Conservation (phyloP, 805 yeast genomes). For the Wickerhamomyces hampshirensis region DNA sequence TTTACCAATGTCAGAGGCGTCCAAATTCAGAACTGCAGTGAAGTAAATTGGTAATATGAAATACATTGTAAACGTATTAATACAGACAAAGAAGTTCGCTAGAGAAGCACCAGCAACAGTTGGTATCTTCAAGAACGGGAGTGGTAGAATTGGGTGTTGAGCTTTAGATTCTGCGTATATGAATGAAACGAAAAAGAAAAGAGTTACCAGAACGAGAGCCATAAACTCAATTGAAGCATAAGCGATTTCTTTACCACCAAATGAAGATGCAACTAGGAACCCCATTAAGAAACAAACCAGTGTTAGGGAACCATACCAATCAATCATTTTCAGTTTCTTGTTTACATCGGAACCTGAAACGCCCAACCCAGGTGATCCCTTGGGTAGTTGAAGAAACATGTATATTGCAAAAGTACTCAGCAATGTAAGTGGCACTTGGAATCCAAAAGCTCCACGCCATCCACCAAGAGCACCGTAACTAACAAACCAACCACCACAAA, state of each 20-base stretch:
- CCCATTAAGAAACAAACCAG: slow-evolving; percentile 41
- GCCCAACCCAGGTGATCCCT: slow-evolving; percentile 51
- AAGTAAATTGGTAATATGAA: slow-evolving; percentile 62
- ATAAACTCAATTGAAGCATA: slow-evolving; percentile 30
- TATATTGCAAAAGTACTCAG: slow-evolving; percentile 37
- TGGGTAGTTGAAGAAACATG: slow-evolving; percentile 36
- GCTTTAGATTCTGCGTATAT: slow-evolving; percentile 38
- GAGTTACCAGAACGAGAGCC: slow-evolving; percentile 30
- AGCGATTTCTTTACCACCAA: slow-evolving; percentile 46
- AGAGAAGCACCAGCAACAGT: slow-evolving; percentile 62
- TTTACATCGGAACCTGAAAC: slow-evolving; percentile 34
- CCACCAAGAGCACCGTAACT: slow-evolving; percentile 39
- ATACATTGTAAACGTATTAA: slow-evolving; percentile 36
- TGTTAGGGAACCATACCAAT: slow-evolving; percentile 45
- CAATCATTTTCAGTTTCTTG: slow-evolving; percentile 50
- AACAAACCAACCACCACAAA: slow-evolving; percentile 50
- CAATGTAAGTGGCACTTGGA: slow-evolving; percentile 50
- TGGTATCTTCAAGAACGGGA: slow-evolving; percentile 47
- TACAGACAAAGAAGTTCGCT: slow-evolving; percentile 50
- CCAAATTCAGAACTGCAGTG: slow-evolving; percentile 47
- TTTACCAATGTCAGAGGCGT: slow-evolving; percentile 54
- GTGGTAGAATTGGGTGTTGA: slow-evolving; percentile 59
- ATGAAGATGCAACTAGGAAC: slow-evolving; percentile 46
- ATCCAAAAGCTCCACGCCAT: slow-evolving; percentile 43
- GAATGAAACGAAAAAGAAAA: slow-evolving; percentile 36